Percentiles rank a stretch among this genome's conserved stretches.
Conservation (phyloP, 441 rosid genomes). For the Raphanus hybrid region DNA sequence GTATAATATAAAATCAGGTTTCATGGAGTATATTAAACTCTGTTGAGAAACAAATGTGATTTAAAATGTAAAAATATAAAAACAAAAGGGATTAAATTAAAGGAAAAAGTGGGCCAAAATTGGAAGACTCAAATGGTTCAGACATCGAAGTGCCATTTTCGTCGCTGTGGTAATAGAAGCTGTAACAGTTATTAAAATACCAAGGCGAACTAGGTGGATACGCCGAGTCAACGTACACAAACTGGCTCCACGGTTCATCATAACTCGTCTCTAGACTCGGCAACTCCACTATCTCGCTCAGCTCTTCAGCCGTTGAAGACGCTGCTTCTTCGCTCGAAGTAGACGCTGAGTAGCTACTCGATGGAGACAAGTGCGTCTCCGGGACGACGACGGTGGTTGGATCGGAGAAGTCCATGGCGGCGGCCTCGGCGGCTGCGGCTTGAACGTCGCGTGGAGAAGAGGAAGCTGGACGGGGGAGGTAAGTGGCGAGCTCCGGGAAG, state of each 20-base stretch:
- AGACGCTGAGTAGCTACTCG: conserved; percentile 35
- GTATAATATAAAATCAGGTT: neutral
- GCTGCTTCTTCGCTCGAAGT: conserved; percentile 44
- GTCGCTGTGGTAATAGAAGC: conserved; percentile 42
- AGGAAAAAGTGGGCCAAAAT: conserved; percentile 40
- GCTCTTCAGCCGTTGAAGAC: conserved; percentile 55
- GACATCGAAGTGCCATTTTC: conserved; percentile 38
- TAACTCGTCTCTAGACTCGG: conserved; percentile 61
- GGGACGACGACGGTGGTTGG: conserved; percentile 8
- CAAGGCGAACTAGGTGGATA: conserved; percentile 56
- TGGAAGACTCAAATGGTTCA: conserved; percentile 42
- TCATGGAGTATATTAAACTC: neutral
- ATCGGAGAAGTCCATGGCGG: conserved; percentile 45
- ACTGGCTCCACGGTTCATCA: conserved; percentile 58
- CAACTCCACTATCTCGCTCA: conserved; percentile 62
- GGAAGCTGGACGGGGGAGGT: conserved; percentile 51
- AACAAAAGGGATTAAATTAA: conserved; percentile 7
- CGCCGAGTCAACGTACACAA: conserved; percentile 55
- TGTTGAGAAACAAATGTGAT: neutral
- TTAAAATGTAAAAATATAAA: neutral
- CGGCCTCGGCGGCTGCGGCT: conserved; percentile 59
- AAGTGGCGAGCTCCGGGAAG: conserved; percentile 53
- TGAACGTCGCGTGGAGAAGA: conserved; percentile 53
- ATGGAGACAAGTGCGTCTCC: conserved; percentile 13
- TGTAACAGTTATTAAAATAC: conserved; percentile 45